Base-by-base conservation (phyloP, 495 filamentous ascomycete species). In the Penicillium psychrofluorescens region DNA sequence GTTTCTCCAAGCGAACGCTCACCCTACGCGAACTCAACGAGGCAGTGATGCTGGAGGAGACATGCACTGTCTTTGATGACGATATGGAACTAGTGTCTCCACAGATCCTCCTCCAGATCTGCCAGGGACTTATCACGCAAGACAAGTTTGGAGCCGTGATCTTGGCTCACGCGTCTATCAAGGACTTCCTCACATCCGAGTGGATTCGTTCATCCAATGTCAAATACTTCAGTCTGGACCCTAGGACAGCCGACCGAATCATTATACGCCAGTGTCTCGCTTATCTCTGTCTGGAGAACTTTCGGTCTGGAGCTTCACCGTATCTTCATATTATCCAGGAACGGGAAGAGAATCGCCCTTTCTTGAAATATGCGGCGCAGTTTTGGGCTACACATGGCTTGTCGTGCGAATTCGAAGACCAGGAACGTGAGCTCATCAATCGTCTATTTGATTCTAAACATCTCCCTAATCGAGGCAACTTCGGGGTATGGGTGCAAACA, bases 21-120 rank as follows among this genome's bases (percentile, higher is more conserved):
- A 50, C 38, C 10, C 28, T 58, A 7, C 27, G 32, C 2, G 29
- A 36, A 1, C 43, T 55, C 31, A 58, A 58, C 14, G 54, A 54
- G 29, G 36, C 40, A 1, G 54, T 54, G 0, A 48, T 58, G 1
- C 15, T 53, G 6, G 46, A 45, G 6, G 50, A 58, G 29, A 43
- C 36, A 12, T 41, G 37, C 22, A 51, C 44, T 2, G 31, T 41
- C 4, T 15, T 57, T 0, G 54, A 57, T 7, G 50, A 58, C 12
- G 54, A 58, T 13, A 54, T 55, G 51, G 51, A 51, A 51, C 54
- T 55, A 6, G 41, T 58, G n/a, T 51, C 54, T 11, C 35, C 47
- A n/a, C 41, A 55, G 16, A 42, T 58, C 27, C 44, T 58, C 8
- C 51, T 58, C 6, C 36, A 51, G 14, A 43, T 58, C 2, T 51